These are phyloP conservation scores for Lentinula lateritia DNA, from an alignment of 768 basidiomycete species.

Conservation along the genomic window DNA sequence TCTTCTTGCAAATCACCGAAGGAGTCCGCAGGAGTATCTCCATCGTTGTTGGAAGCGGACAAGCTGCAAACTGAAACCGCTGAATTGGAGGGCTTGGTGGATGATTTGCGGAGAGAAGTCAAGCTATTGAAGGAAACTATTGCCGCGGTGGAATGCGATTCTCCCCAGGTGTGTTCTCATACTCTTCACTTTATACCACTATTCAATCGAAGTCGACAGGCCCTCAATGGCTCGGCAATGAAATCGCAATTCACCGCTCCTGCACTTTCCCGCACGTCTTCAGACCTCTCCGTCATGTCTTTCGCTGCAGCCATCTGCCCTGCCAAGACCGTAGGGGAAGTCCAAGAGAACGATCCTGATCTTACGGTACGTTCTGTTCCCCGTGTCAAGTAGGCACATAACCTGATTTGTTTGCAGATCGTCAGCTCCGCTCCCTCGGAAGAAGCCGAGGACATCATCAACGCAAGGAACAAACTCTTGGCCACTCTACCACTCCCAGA, in stretches of 20 bases:
- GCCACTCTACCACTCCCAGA: slow-evolving; percentile 58
- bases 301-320: background rate
- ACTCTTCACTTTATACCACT: background rate
- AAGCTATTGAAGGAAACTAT: slow-evolving; percentile 20
- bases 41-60: slow-evolving; percentile 15
- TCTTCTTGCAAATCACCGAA: slow-evolving; percentile 7
- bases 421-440: slow-evolving; percentile 17
- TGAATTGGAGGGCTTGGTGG: slow-evolving; percentile 30
- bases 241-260: background rate
- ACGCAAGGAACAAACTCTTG: slow-evolving; percentile 50
- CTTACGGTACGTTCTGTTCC: background rate
- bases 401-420: background rate
- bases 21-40: background rate
- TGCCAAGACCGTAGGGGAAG: background rate
- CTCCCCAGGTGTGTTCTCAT: background rate
- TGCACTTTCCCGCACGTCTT: background rate
- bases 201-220: background rate
- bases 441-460: slow-evolving; percentile 40
- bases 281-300: background rate
- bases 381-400: background rate
- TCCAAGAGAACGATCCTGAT: background rate
- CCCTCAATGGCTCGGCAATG: background rate
- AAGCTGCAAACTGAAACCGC: slow-evolving; percentile 31
- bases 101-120: slow-evolving; percentile 31
- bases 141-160: background rate